A percentile compares a stretch with the other conserved stretches of the same genome.
Evolutionary conservation across 495 filamentous ascomycete genomes (phyloP).

Genomic region (Pseudevernia furfuracea): DNA sequence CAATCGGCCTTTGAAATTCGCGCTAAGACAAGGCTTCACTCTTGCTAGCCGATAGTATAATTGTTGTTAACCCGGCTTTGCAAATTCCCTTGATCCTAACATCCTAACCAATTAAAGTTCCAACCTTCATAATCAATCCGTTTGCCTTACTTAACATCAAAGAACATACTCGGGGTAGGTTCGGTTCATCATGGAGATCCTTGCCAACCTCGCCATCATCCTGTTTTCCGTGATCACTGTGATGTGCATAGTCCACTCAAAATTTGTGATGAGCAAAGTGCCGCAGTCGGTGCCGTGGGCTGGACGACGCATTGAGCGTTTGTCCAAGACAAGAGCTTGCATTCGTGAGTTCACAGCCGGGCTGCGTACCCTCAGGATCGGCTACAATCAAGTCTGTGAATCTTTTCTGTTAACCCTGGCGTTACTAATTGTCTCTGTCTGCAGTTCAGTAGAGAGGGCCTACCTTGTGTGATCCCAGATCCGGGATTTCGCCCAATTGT

Average conservation of each 20-base stretch:
- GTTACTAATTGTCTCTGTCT: background rate
- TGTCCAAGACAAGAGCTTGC: constrained; percentile 1
- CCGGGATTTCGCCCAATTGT: background rate
- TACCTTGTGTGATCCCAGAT: background rate
- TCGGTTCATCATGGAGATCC: background rate
- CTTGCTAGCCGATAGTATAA: too few relatives aligned
- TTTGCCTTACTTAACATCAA: background rate
- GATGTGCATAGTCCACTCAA: background rate
- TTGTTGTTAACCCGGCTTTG: too few relatives aligned
- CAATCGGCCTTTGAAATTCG: too few relatives aligned
- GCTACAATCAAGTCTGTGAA: background rate
- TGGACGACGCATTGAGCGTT: background rate
- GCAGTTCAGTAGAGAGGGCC: background rate
- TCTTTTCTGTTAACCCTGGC: background rate
- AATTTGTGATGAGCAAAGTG: background rate
- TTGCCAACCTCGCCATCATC: too few relatives aligned
- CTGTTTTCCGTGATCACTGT: background rate
- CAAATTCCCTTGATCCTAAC: too few relatives aligned
- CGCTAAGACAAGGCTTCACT: too few relatives aligned
- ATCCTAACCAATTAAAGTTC: too few relatives aligned
- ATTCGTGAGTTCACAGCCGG: constrained; percentile 9
- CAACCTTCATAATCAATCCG: too few relatives aligned
- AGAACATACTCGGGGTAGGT: background rate
- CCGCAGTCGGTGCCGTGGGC: constrained; percentile 4
- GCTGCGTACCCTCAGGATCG: background rate